phyloP scores from a whole-genome alignment of 176 grass and related monocot species.

The Oryza australiensis region DNA sequence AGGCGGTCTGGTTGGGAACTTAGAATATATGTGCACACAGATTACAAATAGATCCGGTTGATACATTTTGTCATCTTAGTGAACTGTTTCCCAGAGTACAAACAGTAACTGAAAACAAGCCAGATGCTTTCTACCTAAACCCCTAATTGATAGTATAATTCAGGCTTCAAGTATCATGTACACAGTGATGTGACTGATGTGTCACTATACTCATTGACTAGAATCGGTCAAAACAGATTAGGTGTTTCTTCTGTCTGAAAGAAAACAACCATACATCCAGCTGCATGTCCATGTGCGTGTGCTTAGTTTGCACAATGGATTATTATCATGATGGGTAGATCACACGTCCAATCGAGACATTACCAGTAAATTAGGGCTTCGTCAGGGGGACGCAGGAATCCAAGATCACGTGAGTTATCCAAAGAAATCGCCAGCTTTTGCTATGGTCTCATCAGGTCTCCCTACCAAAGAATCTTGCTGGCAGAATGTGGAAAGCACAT shows the following conservation, averaged over 20 bases:
- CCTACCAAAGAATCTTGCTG: conserved; percentile 1
- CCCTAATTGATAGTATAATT: neutral
- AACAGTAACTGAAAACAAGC: conserved; percentile 25
- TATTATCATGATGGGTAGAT: neutral
- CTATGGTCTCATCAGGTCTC: neutral
- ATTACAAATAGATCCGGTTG: neutral
- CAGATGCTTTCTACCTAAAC: conserved; percentile 13
- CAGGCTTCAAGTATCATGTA: neutral
- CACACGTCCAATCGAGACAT: neutral
- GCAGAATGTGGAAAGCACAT: neutral
- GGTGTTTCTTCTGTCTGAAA: neutral
- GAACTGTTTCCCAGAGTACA: conserved; percentile 25
- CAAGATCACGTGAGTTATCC: neutral
- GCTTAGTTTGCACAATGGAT: neutral
- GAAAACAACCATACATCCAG: neutral
- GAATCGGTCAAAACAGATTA: neutral
- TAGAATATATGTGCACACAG: neutral
- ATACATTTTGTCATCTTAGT: neutral
- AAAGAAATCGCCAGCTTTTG: neutral
- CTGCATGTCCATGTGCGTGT: neutral
- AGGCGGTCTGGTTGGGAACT: neutral
- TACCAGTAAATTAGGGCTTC: neutral
- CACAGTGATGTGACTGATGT: neutral
- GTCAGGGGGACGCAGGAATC: neutral
- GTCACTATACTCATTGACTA: neutral